Evolutionary conservation across 495 filamentous ascomycete species (phyloP), one percentile per base, ranked within the genome.

Genomic region (Annulohypoxylon nitens): DNA sequence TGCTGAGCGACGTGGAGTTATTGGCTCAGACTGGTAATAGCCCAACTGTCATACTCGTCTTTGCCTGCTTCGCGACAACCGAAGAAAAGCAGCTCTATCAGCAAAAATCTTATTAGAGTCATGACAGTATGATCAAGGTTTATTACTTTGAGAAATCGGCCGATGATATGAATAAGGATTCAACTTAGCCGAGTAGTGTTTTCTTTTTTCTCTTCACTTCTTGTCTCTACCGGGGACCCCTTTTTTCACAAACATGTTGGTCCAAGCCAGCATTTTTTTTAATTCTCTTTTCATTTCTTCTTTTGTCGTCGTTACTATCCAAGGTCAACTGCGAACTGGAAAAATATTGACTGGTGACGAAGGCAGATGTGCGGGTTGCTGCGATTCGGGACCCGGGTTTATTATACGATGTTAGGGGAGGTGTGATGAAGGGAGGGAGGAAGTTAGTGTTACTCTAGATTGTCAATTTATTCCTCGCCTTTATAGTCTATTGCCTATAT

Each of bases 11-110:
- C 75, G 75, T 55, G 75, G 75, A 34, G 73, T 77, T 60, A 73
- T 77, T 69, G 75, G 77, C 64, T 79, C 75, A 25, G 75, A 78
- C 23, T 77, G 72, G 70, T 78, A 61, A 70, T 34, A 54, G 23
- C 37, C 60, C 30, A 59, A 5, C 18, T 30, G 18, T 37, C 25
- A 30, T 25, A 33, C 50, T 23, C 50, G 57, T 58, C 18, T 61
- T 50, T 70, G 51, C 30, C 45, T 50, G 43, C 33, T 30, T 18
- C n/a, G 9, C 10, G 25, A 58, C 51, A 20, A 43, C 12, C 14
- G 16, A 53, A 37, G 26, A 55, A 58, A 18, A 61, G n/a, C 62
- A 69, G 53, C 60, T 62, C 61, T 69, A 66, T 62, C 48, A 55
- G 16, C 53, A 70, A 23, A 9, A 33, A 64, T 67, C 60, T 70